Evolutionary conservation across 164 flowering plant genomes (phyloP).

Genomic region (Magnolia kwangsiensis): DNA sequence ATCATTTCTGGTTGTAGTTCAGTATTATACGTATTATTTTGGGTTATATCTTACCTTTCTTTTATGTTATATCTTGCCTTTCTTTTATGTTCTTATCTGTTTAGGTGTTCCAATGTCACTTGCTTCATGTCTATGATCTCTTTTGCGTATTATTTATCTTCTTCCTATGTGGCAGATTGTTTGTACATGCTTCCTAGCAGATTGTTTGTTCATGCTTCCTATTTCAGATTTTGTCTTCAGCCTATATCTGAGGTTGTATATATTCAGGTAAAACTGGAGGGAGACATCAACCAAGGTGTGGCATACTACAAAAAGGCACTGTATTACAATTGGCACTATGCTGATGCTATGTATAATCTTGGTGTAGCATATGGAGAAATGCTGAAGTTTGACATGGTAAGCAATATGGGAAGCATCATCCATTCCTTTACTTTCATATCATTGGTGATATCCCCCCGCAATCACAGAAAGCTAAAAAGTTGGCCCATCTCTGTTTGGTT

Average conservation of each 20-base stretch:
- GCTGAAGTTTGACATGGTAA: slow-evolving; percentile 96
- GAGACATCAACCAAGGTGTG: slow-evolving; percentile 89
- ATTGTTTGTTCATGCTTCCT: not conserved
- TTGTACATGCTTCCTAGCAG: not conserved
- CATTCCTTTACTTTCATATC: not conserved
- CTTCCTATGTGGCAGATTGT: no score
- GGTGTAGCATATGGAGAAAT: slow-evolving; percentile 99
- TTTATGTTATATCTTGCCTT: no score
- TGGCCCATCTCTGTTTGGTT: not conserved
- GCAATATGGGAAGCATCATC: not conserved
- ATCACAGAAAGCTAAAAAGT: not conserved
- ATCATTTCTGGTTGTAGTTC: no score
- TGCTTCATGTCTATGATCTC: not conserved
- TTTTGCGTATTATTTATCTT: not conserved
- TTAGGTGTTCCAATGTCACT: not conserved
- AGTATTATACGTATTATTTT: no score
- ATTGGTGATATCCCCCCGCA: not conserved
- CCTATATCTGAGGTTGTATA: slow-evolving; percentile 5
- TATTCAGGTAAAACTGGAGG: slow-evolving; percentile 90
- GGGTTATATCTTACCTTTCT: no score
- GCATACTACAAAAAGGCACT: slow-evolving; percentile 92
- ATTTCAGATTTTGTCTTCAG: slow-evolving; percentile 2
- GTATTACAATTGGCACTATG: slow-evolving; percentile 98
- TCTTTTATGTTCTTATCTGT: no score
- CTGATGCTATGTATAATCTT: slow-evolving; percentile 99